Base-by-base conservation (phyloP, 1,139 yeast species). In the Williopsis jadinii region DNA sequence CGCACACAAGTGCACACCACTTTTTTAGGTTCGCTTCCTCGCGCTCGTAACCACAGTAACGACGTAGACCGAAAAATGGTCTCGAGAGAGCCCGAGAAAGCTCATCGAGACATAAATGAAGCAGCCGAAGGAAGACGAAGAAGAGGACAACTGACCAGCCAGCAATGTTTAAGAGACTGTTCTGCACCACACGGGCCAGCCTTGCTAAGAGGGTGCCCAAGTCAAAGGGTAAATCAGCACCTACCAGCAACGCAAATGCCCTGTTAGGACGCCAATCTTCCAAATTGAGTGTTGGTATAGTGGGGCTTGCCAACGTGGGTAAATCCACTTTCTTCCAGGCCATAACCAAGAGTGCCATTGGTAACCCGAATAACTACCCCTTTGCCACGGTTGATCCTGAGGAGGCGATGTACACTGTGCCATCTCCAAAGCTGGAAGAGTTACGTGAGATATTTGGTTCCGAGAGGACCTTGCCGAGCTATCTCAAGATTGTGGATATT, bases 321-420 rank as follows among this genome's bases (percentile, higher is more conserved):
- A 83, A 83, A 53, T 77, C 85, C 0, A 77, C 82, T 9, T 75
- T 77, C 49, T 77, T 77, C 63, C 82, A 77, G 58, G 77, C 80
- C 30, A 78, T 90, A 48, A 88, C 97, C 30, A 75, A 77, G 46
- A 75, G 84, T 9, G 70, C 67, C 12, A 59, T 82, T 40, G 88
- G 92, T 0, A 82, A 80, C 46, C 88, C 90, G 2, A 90, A 87
- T 27, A 83, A 83, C 57, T 83, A 82, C 54, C 90, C 92, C 4
- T 83, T 79, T 62, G 92, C 90, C 11, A 83, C 92, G 1, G 82
- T 83, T 31, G 82, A 80, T 34, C 86, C 90, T 0, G 84, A 78
- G 51, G 81, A 80, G 54, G 77, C 87, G 15, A 63, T 73, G 39
- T 75, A 80, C 2, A 62, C 72, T 9, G 82, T 80, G 2, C 80